Evolutionary conservation across 768 basidiomycete species (phyloP).

Genomic region (Ramaria rubella): DNA sequence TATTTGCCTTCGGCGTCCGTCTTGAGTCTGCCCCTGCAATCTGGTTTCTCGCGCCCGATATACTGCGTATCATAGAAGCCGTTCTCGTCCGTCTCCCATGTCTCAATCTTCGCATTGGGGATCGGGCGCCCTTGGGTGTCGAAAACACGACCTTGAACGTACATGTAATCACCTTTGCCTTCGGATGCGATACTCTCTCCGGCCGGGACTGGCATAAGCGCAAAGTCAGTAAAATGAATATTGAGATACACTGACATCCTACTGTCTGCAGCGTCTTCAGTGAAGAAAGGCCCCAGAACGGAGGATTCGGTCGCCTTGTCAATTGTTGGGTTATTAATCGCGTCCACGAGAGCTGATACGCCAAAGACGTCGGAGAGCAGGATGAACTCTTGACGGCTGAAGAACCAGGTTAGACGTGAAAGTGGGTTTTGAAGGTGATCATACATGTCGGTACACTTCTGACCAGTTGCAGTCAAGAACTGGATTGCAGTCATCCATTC

Average conservation of each 20-base stretch:
- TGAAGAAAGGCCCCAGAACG: slow-evolving; percentile 79
- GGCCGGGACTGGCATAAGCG: slow-evolving; percentile 43
- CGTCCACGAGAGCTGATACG: slow-evolving; percentile 69
- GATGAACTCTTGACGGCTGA: slow-evolving; percentile 57
- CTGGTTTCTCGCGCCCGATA: slow-evolving; percentile 45
- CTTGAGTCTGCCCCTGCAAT: slow-evolving; percentile 64
- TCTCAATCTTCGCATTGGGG: slow-evolving; percentile 60
- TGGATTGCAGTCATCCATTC: slow-evolving; percentile 81
- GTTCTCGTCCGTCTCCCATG: slow-evolving; percentile 72
- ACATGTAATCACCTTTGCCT: slow-evolving; percentile 82
- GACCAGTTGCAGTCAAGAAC: slow-evolving; percentile 69
- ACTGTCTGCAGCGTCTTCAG: slow-evolving; percentile 71
- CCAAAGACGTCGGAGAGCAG: slow-evolving; percentile 80
- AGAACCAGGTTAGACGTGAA: slow-evolving; percentile 14
- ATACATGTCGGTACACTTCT: slow-evolving; percentile 58
- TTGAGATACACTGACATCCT: slow-evolving; percentile 17
- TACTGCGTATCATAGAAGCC: slow-evolving; percentile 47
- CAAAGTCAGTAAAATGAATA: background rate
- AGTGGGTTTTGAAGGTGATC: background rate
- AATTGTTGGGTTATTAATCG: slow-evolving; percentile 60
- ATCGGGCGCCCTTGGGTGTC: slow-evolving; percentile 62
- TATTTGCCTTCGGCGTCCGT: slow-evolving; percentile 57
- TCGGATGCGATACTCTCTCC: slow-evolving; percentile 82
- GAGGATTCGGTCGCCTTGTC: slow-evolving; percentile 64
- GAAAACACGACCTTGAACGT: slow-evolving; percentile 64